These are phyloP conservation scores for Cryptococcus sp. DNA, from an alignment of 1,284 basidiomycete species.

Conservation along the genomic window DNA sequence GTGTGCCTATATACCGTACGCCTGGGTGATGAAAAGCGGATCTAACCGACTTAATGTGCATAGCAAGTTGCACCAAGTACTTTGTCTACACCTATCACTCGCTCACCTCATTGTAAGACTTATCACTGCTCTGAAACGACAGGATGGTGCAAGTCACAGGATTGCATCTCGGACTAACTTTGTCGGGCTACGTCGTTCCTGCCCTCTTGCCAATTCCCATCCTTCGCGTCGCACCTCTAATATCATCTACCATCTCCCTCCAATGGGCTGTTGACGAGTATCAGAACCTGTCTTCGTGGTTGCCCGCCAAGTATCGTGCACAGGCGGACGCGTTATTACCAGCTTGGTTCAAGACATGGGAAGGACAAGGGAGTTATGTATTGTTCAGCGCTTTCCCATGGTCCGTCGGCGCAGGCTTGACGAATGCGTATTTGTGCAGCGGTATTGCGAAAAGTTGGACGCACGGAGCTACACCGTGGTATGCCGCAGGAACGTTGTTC, in stretches of 20 bases:
- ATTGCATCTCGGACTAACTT: constrained; percentile 1
- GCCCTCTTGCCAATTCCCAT: constrained; percentile 1
- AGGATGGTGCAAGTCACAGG: constrained; percentile 2
- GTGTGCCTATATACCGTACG: too few relatives aligned
- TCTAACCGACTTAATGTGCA: too few relatives aligned
- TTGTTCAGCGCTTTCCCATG: constrained; percentile 5
- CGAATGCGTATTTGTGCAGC: neutral
- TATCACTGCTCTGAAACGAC: too few relatives aligned
- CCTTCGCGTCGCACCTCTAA: constrained; percentile 1
- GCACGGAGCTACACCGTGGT: neutral
- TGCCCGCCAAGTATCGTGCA: neutral
- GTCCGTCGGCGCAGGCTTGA: constrained; percentile 2
- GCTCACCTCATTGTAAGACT: too few relatives aligned
- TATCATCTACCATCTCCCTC: constrained; percentile 7
- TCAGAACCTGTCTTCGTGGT: constrained; percentile 8
- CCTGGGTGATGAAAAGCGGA: too few relatives aligned
- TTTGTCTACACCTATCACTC: too few relatives aligned
- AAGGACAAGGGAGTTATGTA: neutral
- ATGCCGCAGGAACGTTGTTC: neutral
- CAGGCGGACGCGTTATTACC: constrained; percentile 1
- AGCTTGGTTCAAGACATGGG: constrained; percentile 8
- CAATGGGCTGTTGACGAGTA: constrained; percentile 12
- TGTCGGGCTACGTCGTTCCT: constrained; percentile 7
- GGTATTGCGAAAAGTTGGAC: neutral
- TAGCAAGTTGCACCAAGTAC: too few relatives aligned